Conservation (phyloP, 768 basidiomycete species). For the Macrocybe gigantea region DNA sequence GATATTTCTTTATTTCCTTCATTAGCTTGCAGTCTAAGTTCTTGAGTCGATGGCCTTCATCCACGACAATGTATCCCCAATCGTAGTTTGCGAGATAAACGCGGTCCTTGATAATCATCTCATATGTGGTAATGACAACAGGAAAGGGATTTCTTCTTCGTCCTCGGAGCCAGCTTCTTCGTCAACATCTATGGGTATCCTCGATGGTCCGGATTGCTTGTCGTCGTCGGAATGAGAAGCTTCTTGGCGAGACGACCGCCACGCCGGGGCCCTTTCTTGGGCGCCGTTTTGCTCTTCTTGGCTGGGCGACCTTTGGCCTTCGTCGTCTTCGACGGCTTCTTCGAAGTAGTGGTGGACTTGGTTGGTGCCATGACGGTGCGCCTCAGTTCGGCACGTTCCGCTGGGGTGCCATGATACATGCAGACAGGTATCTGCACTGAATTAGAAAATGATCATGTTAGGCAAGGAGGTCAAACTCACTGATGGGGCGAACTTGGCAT, state of each 20-base stretch:
- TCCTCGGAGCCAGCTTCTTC: conserved; percentile 14
- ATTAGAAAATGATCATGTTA: not conserved
- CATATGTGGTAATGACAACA: conserved; percentile 86
- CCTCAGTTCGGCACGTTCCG: conserved; percentile 76
- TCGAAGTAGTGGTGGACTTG: conserved; percentile 8
- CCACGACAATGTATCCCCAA: conserved; percentile 94
- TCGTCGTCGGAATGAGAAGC: conserved; percentile 16
- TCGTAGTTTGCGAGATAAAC: conserved; percentile 52
- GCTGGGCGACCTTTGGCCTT: conserved; percentile 14
- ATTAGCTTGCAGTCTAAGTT: conserved; percentile 91
- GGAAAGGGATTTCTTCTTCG: conserved; percentile 43
- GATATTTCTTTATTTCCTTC: conserved; percentile 83
- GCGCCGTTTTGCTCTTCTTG: conserved; percentile 4
- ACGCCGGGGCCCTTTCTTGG: conserved; percentile 9
- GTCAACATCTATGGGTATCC: conserved; percentile 4
- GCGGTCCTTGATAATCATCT: conserved; percentile 86
- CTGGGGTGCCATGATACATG: conserved; percentile 85
- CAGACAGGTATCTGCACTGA: conserved; percentile 70
- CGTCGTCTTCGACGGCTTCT: conserved; percentile 5
- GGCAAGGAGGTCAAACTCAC: conserved; percentile 32
- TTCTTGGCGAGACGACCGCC: conserved; percentile 9
- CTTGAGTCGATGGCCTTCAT: conserved; percentile 93
- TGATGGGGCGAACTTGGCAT: conserved; percentile 73
- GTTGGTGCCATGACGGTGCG: conserved; percentile 47
- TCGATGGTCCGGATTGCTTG: not conserved